A percentile compares a stretch with the other conserved stretches of the same genome.
Evolutionary conservation across 1,139 yeast genomes (phyloP).

Genomic region (Candida sojae): DNA sequence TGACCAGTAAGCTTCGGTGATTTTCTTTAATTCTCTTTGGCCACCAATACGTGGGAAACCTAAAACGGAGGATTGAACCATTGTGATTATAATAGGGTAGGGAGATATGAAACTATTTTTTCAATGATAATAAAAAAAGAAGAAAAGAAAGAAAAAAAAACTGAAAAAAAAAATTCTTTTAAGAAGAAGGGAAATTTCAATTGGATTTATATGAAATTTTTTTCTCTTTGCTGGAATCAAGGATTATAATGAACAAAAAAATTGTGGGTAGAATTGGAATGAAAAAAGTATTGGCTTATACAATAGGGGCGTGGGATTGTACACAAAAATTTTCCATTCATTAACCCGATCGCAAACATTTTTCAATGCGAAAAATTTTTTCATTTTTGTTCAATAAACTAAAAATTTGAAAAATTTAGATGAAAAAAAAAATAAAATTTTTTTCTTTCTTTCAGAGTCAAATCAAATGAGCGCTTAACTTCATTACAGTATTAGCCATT

Average conservation of each 20-base stretch:
- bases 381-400: neutral
- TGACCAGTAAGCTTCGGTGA: constrained; percentile 98
- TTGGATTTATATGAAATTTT: constrained; percentile 2
- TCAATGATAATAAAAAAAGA: constrained; percentile 3
- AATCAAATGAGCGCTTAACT: neutral
- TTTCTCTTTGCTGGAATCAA: neutral
- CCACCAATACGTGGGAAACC: constrained; percentile 99
- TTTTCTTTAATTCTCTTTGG: constrained; percentile 98
- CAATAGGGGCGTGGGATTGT: neutral
- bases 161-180: neutral
- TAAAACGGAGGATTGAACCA: constrained; percentile 95
- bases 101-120: constrained; percentile 1
- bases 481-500: neutral
- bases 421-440: too few species aligned
- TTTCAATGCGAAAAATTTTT: neutral
- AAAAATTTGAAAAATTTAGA: neutral
- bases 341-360: too few species aligned
- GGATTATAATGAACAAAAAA: too few species aligned
- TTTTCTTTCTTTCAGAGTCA: constrained; percentile 5
- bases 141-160: constrained; percentile 6
- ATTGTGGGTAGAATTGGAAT: too few species aligned
- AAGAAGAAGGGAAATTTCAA: constrained; percentile 3
- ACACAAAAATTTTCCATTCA: neutral
- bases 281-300: neutral
- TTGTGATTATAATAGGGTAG: constrained; percentile 23